Evolutionary conservation across 2,329 filamentous ascomycete species (phyloP).

Genomic region (Epicoccum nigrum): DNA sequence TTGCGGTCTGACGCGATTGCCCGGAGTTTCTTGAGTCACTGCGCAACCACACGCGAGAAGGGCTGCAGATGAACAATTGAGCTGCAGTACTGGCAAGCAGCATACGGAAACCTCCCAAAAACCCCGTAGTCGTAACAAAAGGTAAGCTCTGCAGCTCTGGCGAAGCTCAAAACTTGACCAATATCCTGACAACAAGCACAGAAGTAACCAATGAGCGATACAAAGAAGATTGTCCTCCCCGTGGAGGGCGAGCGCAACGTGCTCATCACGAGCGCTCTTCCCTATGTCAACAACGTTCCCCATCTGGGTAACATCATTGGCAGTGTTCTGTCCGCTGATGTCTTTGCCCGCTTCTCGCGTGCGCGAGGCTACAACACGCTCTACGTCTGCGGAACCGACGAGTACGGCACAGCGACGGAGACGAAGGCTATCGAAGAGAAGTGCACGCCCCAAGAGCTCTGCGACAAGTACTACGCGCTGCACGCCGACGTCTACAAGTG

Average conservation of each 20-base stretch:
- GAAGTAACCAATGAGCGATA: conserved; percentile 32
- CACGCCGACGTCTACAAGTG: conserved; percentile 93
- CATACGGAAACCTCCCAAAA: neutral
- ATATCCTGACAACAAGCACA: conserved; percentile 3
- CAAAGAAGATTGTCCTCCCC: conserved; percentile 55
- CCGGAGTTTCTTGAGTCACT: conserved; percentile 34
- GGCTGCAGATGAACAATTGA: conserved; percentile 1
- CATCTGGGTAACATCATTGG: conserved; percentile 67
- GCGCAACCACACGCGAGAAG: conserved; percentile 9
- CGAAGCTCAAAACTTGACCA: neutral
- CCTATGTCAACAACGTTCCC: conserved; percentile 77
- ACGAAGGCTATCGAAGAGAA: conserved; percentile 92
- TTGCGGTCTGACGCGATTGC: conserved; percentile 19
- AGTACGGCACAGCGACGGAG: conserved; percentile 95
- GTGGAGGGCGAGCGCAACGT: conserved; percentile 75
- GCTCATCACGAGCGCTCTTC: conserved; percentile 88
- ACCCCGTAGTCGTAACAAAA: neutral
- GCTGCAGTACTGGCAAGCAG: conserved; percentile 1
- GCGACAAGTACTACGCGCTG: conserved; percentile 89
- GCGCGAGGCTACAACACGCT: conserved; percentile 79
- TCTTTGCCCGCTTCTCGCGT: conserved; percentile 76
- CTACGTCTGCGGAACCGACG: conserved; percentile 87
- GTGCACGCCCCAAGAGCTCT: conserved; percentile 80
- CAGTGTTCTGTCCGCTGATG: conserved; percentile 81
- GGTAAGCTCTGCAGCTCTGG: neutral